Conservation (phyloP, 306 rosid genomes). For the Cicer chorassanicum region DNA sequence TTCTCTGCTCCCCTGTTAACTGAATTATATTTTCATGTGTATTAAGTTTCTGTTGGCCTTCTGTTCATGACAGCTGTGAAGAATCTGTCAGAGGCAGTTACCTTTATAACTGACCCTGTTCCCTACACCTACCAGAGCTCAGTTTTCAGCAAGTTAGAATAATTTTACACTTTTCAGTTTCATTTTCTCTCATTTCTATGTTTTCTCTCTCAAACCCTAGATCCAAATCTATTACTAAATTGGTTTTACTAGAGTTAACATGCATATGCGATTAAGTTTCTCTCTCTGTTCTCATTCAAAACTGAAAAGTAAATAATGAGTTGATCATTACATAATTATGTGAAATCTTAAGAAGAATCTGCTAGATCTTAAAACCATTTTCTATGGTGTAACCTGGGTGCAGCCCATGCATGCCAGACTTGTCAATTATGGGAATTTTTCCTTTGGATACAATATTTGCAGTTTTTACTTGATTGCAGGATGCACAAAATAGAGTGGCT, state of each 20-base stretch:
- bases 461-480: constrained; percentile 56
- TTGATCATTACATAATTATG: constrained; percentile 9
- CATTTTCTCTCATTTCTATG: too few relatives aligned
- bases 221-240: not conserved
- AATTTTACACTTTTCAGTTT: too few relatives aligned
- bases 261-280: constrained; percentile 1
- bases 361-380: constrained; percentile 9
- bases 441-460: constrained; percentile 24
- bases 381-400: not conserved
- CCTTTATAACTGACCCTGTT: too few relatives aligned
- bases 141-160: too few relatives aligned
- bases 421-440: constrained; percentile 36
- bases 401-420: constrained; percentile 18
- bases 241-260: not conserved
- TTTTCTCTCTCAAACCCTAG: too few relatives aligned
- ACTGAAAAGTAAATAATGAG: constrained; percentile 8
- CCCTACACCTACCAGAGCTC: too few relatives aligned
- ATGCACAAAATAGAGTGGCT: constrained; percentile 95
- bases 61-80: too few relatives aligned
- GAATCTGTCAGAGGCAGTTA: too few relatives aligned
- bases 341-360: constrained; percentile 5
- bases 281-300: not conserved
- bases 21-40: too few relatives aligned
- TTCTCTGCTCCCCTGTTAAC: too few relatives aligned
- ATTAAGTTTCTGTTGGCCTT: too few relatives aligned